Evolutionary conservation across 805 yeast species (phyloP).

Genomic region (Metschnikowia cerradonensis): DNA sequence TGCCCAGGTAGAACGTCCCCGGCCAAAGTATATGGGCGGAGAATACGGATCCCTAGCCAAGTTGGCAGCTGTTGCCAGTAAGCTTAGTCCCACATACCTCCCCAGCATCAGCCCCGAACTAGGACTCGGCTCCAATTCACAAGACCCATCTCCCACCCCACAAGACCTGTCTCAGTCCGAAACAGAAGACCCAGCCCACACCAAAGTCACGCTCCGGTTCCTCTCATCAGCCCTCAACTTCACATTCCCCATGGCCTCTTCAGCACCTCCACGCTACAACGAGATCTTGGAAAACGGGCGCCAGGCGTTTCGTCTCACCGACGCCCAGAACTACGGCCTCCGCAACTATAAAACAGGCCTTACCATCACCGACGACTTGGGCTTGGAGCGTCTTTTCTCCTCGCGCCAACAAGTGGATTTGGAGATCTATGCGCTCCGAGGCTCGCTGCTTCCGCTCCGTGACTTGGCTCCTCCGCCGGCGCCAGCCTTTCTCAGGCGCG

Average conservation of each 20-base stretch:
- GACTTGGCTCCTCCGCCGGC: neutral
- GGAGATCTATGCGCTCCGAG: slow-evolving; percentile 30
- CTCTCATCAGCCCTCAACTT: slow-evolving; percentile 56
- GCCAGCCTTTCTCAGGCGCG: neutral
- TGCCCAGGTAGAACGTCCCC: neutral
- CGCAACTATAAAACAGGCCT: slow-evolving; percentile 23
- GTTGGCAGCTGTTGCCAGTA: slow-evolving; percentile 1
- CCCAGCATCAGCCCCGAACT: neutral
- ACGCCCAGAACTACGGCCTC: slow-evolving; percentile 23
- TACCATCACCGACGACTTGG: slow-evolving; percentile 30
- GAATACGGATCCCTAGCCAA: neutral
- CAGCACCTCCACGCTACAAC: slow-evolving; percentile 74
- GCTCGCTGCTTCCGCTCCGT: slow-evolving; percentile 1
- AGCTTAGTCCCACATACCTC: neutral
- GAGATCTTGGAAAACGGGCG: slow-evolving; percentile 80
- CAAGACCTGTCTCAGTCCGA: too few species aligned
- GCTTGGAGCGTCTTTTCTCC: slow-evolving; percentile 36
- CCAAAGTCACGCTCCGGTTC: slow-evolving; percentile 43
- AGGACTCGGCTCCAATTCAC: neutral
- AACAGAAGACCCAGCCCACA: neutral
- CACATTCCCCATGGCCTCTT: slow-evolving; percentile 56
- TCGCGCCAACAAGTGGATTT: slow-evolving; percentile 30
- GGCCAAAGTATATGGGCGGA: neutral
- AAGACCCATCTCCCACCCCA: neutral
- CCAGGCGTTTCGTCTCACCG: slow-evolving; percentile 53